Percentiles rank a stretch among this genome's conserved stretches.
Conservation (phyloP, 768 basidiomycete species). For the Tylopilus cervinicoccineus region DNA sequence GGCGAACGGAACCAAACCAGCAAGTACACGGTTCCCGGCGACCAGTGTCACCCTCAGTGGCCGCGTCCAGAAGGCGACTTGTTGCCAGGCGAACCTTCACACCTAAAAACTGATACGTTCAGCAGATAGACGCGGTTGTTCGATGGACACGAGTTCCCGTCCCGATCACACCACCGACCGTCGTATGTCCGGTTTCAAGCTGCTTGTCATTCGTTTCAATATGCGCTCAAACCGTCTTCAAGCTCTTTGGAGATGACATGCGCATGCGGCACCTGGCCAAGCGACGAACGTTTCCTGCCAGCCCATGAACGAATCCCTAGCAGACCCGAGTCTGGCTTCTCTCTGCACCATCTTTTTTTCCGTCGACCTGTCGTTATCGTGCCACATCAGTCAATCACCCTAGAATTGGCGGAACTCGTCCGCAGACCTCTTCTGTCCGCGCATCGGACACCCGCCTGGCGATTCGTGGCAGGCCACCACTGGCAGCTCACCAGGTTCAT, state of each 20-base stretch:
- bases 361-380: too few relatives aligned
- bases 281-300: background rate
- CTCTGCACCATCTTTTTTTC: too few relatives aligned
- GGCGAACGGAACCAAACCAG: slow-evolving; percentile 2
- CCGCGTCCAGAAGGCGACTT: background rate
- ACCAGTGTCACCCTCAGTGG: background rate
- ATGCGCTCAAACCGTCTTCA: background rate
- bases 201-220: background rate
- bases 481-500: too few relatives aligned
- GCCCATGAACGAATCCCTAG: too few relatives aligned
- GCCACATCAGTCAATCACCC: too few relatives aligned
- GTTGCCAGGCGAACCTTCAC: background rate
- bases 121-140: background rate
- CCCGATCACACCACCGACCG: background rate
- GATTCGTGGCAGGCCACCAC: too few relatives aligned
- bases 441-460: too few relatives aligned
- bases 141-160: background rate
- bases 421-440: too few relatives aligned
- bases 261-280: background rate
- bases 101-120: background rate
- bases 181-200: background rate
- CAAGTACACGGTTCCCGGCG: background rate
- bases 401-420: too few relatives aligned
- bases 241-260: background rate
- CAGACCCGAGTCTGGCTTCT: too few relatives aligned